Conservation (phyloP, 352 stramenopile genomes). For the Paralagenidium karlingii region DNA sequence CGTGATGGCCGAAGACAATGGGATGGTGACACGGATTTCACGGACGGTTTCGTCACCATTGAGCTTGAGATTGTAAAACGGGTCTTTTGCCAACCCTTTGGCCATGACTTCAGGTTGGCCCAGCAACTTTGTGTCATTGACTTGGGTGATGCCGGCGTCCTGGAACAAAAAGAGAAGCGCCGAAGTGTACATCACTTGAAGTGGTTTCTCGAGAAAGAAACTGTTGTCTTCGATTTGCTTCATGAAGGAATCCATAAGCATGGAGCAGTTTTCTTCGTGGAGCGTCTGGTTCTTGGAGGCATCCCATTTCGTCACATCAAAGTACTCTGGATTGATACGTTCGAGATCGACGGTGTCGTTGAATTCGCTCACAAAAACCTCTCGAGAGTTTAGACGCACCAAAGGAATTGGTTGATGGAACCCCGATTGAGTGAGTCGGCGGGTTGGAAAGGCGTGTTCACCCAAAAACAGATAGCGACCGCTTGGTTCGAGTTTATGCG, state of each 20-base stretch:
- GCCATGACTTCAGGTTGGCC: too few relatives aligned
- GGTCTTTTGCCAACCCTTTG: too few relatives aligned
- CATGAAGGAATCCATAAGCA: too few relatives aligned
- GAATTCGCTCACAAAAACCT: slow-evolving; percentile 4
- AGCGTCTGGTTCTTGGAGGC: too few relatives aligned
- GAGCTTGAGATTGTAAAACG: slow-evolving; percentile 4
- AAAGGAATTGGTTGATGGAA: slow-evolving; percentile 26
- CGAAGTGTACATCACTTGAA: too few relatives aligned
- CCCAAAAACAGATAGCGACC: slow-evolving; percentile 27
- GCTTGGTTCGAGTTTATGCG: slow-evolving; percentile 24
- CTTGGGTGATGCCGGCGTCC: too few relatives aligned
- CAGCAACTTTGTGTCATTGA: too few relatives aligned
- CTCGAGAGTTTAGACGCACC: slow-evolving; percentile 23
- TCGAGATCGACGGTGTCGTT: slow-evolving; percentile 8
- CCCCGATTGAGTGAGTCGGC: slow-evolving; percentile 10
- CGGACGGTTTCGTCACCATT: slow-evolving; percentile 8
- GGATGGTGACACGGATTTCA: slow-evolving; percentile 9
- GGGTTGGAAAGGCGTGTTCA: slow-evolving; percentile 12
- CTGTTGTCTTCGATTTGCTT: too few relatives aligned
- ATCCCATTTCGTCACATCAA: slow-evolving; percentile 12
- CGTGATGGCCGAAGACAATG: too few relatives aligned
- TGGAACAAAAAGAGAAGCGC: too few relatives aligned
- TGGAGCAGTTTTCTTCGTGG: too few relatives aligned
- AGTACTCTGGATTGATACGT: slow-evolving; percentile 10
- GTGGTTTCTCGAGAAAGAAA: too few relatives aligned